These are phyloP conservation scores for Pelargonium nanum DNA, from an alignment of 345 rosid genomes.

Conservation along the genomic window DNA sequence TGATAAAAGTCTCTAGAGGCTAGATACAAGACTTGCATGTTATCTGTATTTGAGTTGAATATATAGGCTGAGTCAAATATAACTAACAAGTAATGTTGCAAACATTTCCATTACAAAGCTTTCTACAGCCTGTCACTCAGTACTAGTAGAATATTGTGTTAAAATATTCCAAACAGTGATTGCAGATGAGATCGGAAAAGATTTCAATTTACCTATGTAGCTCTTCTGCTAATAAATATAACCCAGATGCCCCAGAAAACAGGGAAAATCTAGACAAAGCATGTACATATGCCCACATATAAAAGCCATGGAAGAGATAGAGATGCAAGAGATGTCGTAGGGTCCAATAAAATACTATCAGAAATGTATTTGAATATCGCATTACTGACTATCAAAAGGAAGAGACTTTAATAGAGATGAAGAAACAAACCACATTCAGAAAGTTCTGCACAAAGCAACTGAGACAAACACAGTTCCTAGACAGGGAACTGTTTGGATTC, in stretches of 20 bases:
- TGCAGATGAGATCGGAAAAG: no score
- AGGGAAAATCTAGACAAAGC: no score
- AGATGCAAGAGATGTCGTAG: no score
- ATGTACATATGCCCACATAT: no score
- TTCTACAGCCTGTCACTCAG: background rate
- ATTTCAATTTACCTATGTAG: no score
- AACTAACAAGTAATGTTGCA: background rate
- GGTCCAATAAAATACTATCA: background rate
- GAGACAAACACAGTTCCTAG: slow-evolving; percentile 78
- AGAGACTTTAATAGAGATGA: slow-evolving; percentile 5
- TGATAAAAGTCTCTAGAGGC: background rate
- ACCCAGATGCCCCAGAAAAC: background rate
- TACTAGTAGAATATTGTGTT: background rate
- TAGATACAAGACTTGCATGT: background rate
- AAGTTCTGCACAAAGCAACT: slow-evolving; percentile 67
- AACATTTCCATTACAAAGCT: background rate
- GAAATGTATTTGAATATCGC: background rate
- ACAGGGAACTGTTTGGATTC: slow-evolving; percentile 58
- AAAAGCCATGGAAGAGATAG: no score
- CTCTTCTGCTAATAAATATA: no score
- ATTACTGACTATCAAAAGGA: background rate
- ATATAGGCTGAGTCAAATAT: no score
- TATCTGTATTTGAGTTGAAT: background rate
- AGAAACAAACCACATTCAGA: slow-evolving; percentile 45
- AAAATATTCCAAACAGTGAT: background rate